Evolutionary conservation across 495 filamentous ascomycete genomes (phyloP).

Genomic region (Aspergillus avenaceus): DNA sequence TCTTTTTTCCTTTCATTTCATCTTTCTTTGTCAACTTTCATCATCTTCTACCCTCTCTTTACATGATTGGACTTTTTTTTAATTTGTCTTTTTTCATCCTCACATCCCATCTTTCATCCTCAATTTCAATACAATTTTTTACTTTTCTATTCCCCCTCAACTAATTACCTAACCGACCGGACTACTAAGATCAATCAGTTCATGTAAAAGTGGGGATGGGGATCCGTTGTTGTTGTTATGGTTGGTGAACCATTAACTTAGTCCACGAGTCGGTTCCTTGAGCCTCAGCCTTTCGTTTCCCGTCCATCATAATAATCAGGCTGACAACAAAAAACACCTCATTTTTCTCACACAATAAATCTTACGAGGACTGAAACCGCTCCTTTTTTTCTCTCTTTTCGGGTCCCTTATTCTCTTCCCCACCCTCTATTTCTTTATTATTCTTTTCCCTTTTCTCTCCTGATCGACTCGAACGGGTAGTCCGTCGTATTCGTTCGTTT

Average conservation of each 20-base stretch:
- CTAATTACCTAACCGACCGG: too few species aligned
- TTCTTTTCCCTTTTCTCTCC: background rate
- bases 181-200: too few species aligned
- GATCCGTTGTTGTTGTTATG: too few species aligned
- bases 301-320: background rate
- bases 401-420: background rate
- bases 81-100: too few species aligned
- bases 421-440: background rate
- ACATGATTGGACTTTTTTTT: too few species aligned
- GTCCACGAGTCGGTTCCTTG: too few species aligned
- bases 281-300: background rate
- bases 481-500: background rate
- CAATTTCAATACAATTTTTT: background rate
- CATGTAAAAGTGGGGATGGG: too few species aligned
- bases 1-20: background rate
- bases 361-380: background rate
- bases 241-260: too few species aligned
- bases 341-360: background rate
- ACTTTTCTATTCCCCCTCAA: too few species aligned
- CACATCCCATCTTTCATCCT: background rate
- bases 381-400: background rate
- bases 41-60: background rate
- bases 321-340: background rate
- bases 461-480: background rate
- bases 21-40: slow-evolving; percentile 1